Base-by-base conservation (phyloP, 129 eudicot species). In the Artemisia annua region DNA sequence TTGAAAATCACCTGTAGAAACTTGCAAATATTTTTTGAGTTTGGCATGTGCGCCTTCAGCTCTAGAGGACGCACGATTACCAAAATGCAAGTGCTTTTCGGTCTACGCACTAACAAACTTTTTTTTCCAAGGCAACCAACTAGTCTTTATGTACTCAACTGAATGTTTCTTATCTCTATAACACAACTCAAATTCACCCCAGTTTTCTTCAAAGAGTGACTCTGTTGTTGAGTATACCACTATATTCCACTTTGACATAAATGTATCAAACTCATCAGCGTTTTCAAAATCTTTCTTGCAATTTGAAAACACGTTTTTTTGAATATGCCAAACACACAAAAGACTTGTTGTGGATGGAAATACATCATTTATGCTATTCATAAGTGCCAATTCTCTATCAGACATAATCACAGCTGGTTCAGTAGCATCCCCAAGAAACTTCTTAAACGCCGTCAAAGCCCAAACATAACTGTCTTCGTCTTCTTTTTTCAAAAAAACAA, bases 401-500 rank as follows among this genome's bases (percentile, higher is more conserved):
- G 76, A 18, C 32, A 69, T 68, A 58, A 77, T 77, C 5, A 61
- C 75, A 11, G 43, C 48, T 1, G 81, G 81, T 58, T 57, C 8
- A 56, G 0, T 49, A 9, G 3, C 54, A 2, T 57, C 10, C 18
- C 17, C 69, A 50, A 24, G 1, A 11, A 28, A 58, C 32, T 30
- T 13, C 35, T 48, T 24, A 28, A 77, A 77, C 55, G 1, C 51
- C 1, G 15, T 19, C 48, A 77, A 59, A 1, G 76, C 76, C 81
- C 76, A 77, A 8, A 24, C 15, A 77, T 69, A 77, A 46, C 62
- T 68, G 9, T 77, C 70, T 57, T 74, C 20, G 15, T 63, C 63
- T 5, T 76, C 81, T 44, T 39, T 75, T 15, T 20, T 26, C 49
- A 70, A n/a, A 22, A 78, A 78, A 7, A 58, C 61, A 62, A 52